phyloP scores from a whole-genome alignment of 495 filamentous ascomycete species.

The Rhizodiscina lignyota region DNA sequence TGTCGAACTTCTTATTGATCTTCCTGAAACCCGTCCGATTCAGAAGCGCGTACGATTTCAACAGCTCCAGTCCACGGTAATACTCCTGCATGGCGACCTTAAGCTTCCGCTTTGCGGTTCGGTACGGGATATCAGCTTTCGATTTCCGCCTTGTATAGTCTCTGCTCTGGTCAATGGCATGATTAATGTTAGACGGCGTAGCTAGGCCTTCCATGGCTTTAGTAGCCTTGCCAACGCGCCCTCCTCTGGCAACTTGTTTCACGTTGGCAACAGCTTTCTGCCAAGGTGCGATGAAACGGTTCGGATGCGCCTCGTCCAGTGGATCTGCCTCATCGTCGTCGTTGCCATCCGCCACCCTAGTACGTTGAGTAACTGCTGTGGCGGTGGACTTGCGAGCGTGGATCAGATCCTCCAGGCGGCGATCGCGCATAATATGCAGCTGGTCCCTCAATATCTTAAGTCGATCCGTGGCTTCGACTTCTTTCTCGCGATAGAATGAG shows the following conservation, averaged over 20 bases:
- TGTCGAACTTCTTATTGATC: slow-evolving; percentile 98
- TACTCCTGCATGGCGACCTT: slow-evolving; percentile 83
- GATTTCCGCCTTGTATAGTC: slow-evolving; percentile 21
- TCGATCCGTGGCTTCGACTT: slow-evolving; percentile 58
- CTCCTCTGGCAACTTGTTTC: slow-evolving; percentile 18
- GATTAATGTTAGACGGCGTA: slow-evolving; percentile 24
- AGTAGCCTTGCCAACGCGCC: slow-evolving; percentile 38
- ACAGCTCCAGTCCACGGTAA: slow-evolving; percentile 75
- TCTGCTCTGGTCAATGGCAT: slow-evolving; percentile 8
- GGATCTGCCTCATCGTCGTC: background rate
- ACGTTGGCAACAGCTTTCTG: slow-evolving; percentile 16
- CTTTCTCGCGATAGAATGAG: slow-evolving; percentile 65
- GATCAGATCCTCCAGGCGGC: slow-evolving; percentile 53
- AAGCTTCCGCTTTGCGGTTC: slow-evolving; percentile 74
- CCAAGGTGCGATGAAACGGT: slow-evolving; percentile 3
- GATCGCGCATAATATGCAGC: slow-evolving; percentile 73
- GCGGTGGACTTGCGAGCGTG: slow-evolving; percentile 14
- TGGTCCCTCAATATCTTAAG: slow-evolving; percentile 58
- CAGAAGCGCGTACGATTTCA: slow-evolving; percentile 77
- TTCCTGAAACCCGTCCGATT: slow-evolving; percentile 91
- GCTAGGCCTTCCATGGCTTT: slow-evolving; percentile 35
- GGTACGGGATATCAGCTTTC: slow-evolving; percentile 47
- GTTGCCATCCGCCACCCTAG: slow-evolving; percentile 1
- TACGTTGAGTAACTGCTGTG: slow-evolving; percentile 1
- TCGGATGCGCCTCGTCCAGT: background rate